Base-by-base conservation (phyloP, 1,284 basidiomycete genomes). In the Trichosporon sp. region DNA sequence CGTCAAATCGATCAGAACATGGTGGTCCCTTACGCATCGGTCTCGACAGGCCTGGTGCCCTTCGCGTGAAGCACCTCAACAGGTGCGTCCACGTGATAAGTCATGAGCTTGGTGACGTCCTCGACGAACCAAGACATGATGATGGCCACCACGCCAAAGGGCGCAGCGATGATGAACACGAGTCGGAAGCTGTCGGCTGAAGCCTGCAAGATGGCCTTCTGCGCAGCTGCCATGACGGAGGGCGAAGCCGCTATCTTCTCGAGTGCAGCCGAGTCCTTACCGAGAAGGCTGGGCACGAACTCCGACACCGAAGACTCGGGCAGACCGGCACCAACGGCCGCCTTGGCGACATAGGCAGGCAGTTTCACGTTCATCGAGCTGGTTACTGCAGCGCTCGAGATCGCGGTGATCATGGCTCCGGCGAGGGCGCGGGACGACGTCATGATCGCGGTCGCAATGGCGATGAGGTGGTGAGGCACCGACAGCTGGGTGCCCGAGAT, bases 381-480 rank as follows among this genome's bases (percentile, higher is more conserved):
- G 11, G 31, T 59, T 3, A 69, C 27, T 5, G 67, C 60, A 4
- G 67, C 66, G n/a, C 60, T 58, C 58, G 66, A 70, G 52, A 70
- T 65, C 13, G 69, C 69, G 0, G 69, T 70, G 31, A 68, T 66
- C 1, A 56, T 32, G 0, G 69, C 58, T 0, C 59, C 69, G 5
- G 66, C 69, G 0, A 70, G 54, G 8, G 69, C 66, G n/a, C 69
- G 62, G 14, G 59, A 59, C 21, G 64, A 63, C 1, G 67, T 68
- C 25, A 68, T 56, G 11, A 70, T 59, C 0, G 70, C 68, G 0
- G 70, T 68, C 5, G 68, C 61, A 4, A 67, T 68, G 9, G 68
- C 70, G 49, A 71, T 71, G n/a, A 69, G 65, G 29, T 68, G 63
- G 40, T 69, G 70, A 7, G 70, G 70, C 1, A 62, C 67, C 1